Evolutionary conservation across 805 yeast species (phyloP).

Genomic region (Saturnispora mendoncae): DNA sequence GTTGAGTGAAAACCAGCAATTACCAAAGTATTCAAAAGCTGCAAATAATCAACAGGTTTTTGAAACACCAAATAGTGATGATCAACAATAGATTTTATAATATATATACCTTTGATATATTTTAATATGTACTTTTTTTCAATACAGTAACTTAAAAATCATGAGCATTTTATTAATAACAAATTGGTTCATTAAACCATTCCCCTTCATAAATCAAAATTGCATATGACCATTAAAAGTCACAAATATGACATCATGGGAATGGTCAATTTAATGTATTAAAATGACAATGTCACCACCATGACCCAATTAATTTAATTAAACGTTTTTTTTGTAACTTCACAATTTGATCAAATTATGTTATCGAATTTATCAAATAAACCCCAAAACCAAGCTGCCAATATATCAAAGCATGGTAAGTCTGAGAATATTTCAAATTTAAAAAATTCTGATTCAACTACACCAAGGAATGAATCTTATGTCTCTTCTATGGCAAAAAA

Average conservation of each 20-base stretch:
- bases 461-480: slow-evolving; percentile 12
- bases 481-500: slow-evolving; percentile 7
- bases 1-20: neutral
- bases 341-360: slow-evolving; percentile 1
- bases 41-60: neutral
- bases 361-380: slow-evolving; percentile 1
- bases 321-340: neutral
- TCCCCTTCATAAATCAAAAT: neutral
- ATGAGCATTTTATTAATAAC: too few species aligned
- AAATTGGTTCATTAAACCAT: neutral
- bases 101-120: too few species aligned
- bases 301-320: neutral
- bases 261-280: neutral
- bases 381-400: neutral
- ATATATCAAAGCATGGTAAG: neutral
- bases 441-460: neutral
- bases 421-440: neutral
- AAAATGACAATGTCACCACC: neutral
- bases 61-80: neutral
- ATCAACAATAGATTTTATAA: too few species aligned
- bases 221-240: neutral
- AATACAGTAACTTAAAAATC: too few species aligned
- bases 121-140: too few species aligned
- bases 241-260: too few species aligned
- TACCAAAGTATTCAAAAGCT: slow-evolving; percentile 2